These are phyloP conservation scores for Datisca glomerata DNA, from an alignment of 306 rosid species.

Conservation along the genomic window DNA sequence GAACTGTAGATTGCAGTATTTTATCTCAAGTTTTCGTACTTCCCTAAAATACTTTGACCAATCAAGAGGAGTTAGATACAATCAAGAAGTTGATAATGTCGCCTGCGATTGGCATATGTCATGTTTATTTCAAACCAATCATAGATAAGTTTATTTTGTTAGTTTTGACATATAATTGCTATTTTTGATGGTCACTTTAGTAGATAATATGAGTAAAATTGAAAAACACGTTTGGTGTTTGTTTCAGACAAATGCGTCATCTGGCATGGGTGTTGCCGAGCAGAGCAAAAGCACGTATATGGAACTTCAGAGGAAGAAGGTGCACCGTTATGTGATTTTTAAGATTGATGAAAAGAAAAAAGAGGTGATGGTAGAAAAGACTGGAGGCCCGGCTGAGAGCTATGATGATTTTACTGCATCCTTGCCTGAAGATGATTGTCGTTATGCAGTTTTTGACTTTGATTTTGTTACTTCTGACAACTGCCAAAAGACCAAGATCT, in stretches of 20 bases:
- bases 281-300: constrained; percentile 42
- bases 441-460: constrained; percentile 66
- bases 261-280: constrained; percentile 76
- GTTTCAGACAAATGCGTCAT: constrained; percentile 48
- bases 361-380: constrained; percentile 74
- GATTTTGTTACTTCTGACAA: constrained; percentile 69
- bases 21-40: no score
- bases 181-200: no score
- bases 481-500: constrained; percentile 76
- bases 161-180: no score
- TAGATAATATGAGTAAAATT: no score
- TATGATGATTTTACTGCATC: constrained; percentile 68
- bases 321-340: constrained; percentile 60
- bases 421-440: constrained; percentile 70
- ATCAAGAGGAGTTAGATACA: no score
- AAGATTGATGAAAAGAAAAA: constrained; percentile 73
- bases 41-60: no score
- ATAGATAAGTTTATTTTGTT: no score
- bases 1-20: no score
- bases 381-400: constrained; percentile 69
- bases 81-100: no score
- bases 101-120: no score
- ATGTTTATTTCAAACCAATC: no score
- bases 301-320: constrained; percentile 78
- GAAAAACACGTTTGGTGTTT: background rate